Base-by-base conservation (phyloP, 1,284 basidiomycete genomes). In the Ganoderma lucidum region DNA sequence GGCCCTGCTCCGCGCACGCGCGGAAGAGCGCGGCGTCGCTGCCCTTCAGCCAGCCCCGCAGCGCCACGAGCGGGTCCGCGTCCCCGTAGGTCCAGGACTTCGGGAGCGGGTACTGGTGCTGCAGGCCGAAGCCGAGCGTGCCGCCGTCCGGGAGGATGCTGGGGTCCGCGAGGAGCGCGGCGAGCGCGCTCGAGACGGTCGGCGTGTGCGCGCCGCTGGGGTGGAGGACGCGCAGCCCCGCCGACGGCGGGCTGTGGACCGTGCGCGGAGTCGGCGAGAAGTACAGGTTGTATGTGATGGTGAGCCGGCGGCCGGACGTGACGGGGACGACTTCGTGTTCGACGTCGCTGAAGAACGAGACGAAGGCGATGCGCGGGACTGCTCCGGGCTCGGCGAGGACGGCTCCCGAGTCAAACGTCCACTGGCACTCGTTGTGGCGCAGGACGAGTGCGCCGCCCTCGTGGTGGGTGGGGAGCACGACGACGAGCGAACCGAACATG, bases 401-500 rank as follows among this genome's bases (percentile, higher is more conserved):
- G 10, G 61, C 8, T 6, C 74, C 72, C 9, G 79, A 78, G 66
- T 84, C 79, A 70, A 84, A 62, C 10, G 67, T 69, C 65, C 70
- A 84, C 30, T 80, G 82, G n/a, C 14, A 9, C 9, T 35, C 6
- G 30, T 56, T 17, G 58, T 83, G 80, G 41, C 79, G 77, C 4
- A 85, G 75, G 28, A 80, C 45, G 8, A 86, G 76, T 4, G 68
- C 65, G 6, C 83, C 84, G 6, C 85, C 84, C 67, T 80, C 74
- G 63, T 86, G 83, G 0, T 73, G 28, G 1, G 83, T 83, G 28
- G 83, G 82, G 66, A 79, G 79, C 23, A 83, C 82, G 59, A 85
- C 60, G 15, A 86, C 81, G 17, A 85, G 80, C 1, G 84, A 85
- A 17, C 81, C 84, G 63, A 85, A 82, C 83, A 84, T 84, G 37